phyloP scores from a whole-genome alignment of 2,329 filamentous ascomycete genomes.

The Cercospora sp. region DNA sequence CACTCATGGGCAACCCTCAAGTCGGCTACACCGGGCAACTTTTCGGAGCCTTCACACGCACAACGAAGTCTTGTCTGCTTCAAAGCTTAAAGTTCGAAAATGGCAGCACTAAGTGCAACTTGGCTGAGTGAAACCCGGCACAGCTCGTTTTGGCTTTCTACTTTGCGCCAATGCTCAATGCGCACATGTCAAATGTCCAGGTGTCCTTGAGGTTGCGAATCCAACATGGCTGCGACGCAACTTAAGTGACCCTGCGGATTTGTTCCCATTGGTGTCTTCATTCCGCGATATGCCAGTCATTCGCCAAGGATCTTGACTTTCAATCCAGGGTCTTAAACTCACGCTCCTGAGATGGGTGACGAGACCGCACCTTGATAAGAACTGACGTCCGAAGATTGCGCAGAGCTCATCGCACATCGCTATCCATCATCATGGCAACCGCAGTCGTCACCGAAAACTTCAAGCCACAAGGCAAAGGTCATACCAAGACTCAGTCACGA shows the following conservation, averaged over 20 bases:
- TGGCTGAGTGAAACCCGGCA: neutral
- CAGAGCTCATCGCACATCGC: neutral
- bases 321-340: constrained; percentile 1
- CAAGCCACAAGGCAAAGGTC: neutral
- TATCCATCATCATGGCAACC: constrained; percentile 4
- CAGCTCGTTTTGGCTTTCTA: neutral
- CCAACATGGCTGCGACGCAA: neutral
- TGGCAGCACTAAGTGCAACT: neutral
- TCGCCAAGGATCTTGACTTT: neutral
- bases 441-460: neutral
- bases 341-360: constrained; percentile 7
- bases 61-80: neutral
- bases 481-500: constrained; percentile 6
- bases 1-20: neutral
- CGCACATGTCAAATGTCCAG: neutral
- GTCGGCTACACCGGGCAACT: neutral
- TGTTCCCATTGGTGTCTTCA: neutral
- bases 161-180: no score
- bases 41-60: neutral
- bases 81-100: neutral
- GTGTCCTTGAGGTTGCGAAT: neutral
- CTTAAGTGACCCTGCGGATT: neutral
- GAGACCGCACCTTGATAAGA: neutral
- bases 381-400: neutral
- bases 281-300: constrained; percentile 3